phyloP scores from a whole-genome alignment of 78 protist genomes.

The Mastigamoeba balamuthi region DNA sequence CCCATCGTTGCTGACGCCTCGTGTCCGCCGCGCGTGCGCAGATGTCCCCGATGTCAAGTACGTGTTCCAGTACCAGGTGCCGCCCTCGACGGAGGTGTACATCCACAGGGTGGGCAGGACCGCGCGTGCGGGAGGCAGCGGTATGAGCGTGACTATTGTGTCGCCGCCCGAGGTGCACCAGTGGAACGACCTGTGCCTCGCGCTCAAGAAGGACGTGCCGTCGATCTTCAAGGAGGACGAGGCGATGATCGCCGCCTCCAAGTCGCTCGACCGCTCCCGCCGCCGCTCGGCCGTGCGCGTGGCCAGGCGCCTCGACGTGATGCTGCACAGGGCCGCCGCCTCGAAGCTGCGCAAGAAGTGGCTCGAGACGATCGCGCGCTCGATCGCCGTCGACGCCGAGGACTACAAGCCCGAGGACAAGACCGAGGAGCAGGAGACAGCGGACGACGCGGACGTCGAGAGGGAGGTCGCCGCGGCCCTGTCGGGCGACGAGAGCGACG shows the following conservation, averaged over 20 bases:
- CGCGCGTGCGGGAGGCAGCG: conserved; percentile 79
- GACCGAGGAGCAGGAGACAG: no score
- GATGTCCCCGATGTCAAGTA: conserved; percentile 62
- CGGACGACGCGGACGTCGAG: no score
- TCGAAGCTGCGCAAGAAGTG: conserved; percentile 18
- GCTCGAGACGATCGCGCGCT: no score
- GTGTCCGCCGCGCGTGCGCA: background rate
- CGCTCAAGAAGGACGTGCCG: conserved; percentile 27
- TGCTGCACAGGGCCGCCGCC: conserved; percentile 16
- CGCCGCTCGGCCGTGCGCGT: conserved; percentile 10
- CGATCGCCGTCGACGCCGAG: no score
- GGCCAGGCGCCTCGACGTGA: background rate
- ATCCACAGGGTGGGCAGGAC: conserved; percentile 90
- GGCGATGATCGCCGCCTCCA: conserved; percentile 12
- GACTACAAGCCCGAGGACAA: no score
- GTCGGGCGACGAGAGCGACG: no score
- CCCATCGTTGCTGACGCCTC: conserved; percentile 34
- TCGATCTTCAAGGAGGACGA: conserved; percentile 31
- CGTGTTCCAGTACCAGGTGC: conserved; percentile 73
- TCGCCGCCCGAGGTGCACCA: conserved; percentile 70
- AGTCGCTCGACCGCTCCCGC: conserved; percentile 6
- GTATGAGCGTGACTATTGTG: conserved; percentile 71
- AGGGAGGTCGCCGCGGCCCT: no score
- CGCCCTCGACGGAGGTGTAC: conserved; percentile 49
- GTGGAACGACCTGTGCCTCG: conserved; percentile 35